Base-by-base conservation (phyloP, 1,284 basidiomycete genomes). In the Apiotrichum sp. region DNA sequence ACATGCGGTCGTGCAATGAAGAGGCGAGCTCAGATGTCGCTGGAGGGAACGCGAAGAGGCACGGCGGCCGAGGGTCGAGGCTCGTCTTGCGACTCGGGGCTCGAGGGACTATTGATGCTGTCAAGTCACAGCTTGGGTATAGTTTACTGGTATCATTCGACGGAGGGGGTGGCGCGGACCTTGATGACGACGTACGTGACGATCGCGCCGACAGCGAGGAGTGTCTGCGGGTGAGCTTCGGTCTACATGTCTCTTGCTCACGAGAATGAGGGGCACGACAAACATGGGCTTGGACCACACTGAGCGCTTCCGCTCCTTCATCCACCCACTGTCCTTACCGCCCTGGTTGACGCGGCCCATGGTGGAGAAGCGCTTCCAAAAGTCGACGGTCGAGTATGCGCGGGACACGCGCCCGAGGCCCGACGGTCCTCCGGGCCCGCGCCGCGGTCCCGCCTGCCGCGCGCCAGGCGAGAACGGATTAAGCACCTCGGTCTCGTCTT, bases 321-420 rank as follows among this genome's bases (percentile, higher is more conserved):
- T 55, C 50, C 50, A 61, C 29, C 34, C 34, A 22, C 39, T 44
- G 50, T 57, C 56, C 50, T 55, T 41, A 14, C 22, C 34, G 13
- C 32, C n/a, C 47, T 43, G 38, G 32, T 42, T 29, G 14, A 41
- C n/a, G 36, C 16, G 35, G 38, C 44, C 14, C 42, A 55, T 51
- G 10, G 50, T 52, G 7, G 47, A 51, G 52, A 73, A 68, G 44
- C 72, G 62, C 59, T 71, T 72, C 72, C 72, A 74, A 40, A 74
- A 69, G 50, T 74, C 72, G 14, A 59, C 65, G 7, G 59, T 62
- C n/a, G 53, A 59, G 48, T 56, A 55, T 9, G 59, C 64, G 41
- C 63, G 57, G 35, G 56, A 56, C 54, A 33, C 45, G 48, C 59
- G 57, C 38, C 53, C 47, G 38, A 50, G 46, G 29, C 47, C 52